These are phyloP conservation scores for Candida succiphila DNA, from an alignment of 805 yeast genomes.

Conservation along the genomic window DNA sequence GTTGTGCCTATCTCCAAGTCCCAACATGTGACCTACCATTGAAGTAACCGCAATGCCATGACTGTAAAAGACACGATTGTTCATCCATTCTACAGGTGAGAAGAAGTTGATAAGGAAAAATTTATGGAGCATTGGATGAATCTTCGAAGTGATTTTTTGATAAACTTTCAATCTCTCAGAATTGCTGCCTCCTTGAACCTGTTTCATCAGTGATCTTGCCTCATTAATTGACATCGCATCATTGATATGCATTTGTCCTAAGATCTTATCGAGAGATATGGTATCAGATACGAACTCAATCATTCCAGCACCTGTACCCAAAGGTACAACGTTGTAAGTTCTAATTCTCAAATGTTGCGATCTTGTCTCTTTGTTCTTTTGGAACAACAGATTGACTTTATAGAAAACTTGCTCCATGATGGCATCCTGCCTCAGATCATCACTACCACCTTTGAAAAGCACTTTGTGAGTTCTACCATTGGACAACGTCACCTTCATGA, in stretches of 20 bases:
- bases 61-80: conserved; percentile 51
- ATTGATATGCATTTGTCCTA: conserved; percentile 51
- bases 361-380: conserved; percentile 43
- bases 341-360: conserved; percentile 53
- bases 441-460: conserved; percentile 77
- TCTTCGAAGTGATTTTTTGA: conserved; percentile 32
- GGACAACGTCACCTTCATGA: conserved; percentile 42
- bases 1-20: conserved; percentile 93
- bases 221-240: conserved; percentile 39
- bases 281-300: conserved; percentile 85
- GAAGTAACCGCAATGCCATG: conserved; percentile 79
- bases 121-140: conserved; percentile 58
- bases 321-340: conserved; percentile 83
- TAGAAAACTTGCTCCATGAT: conserved; percentile 96
- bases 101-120: conserved; percentile 63
- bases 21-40: conserved; percentile 79
- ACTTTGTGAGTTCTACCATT: conserved; percentile 52
- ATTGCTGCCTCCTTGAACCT: conserved; percentile 35
- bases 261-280: conserved; percentile 55
- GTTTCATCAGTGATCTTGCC: conserved; percentile 59
- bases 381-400: conserved; percentile 65
- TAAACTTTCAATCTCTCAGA: conserved; percentile 36
- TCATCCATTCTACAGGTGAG: conserved; percentile 68
- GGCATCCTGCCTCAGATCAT: conserved; percentile 91
- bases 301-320: conserved; percentile 81